Evolutionary conservation across 345 rosid species (phyloP), one percentile per base, ranked within the genome.

Genomic region (Gynandropsis gynandra): DNA sequence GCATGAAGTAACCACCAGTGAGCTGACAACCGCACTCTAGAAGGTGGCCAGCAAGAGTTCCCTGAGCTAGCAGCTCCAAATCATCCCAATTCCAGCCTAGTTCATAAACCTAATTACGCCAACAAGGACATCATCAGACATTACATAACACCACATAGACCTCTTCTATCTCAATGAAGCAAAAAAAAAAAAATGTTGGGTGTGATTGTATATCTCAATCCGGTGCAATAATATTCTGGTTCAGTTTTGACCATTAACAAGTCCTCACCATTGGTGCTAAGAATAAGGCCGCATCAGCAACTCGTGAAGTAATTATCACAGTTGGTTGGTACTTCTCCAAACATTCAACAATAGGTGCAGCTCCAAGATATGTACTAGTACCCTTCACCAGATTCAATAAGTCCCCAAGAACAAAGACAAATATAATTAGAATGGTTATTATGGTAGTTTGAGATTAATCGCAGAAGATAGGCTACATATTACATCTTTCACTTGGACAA

Each of bases 1-100:
- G 97, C 95, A 86, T 83, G 83, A 81, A 89, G 76, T 86, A 89
- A 62, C 97, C 97, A 52, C 95, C 95, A n/a, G 90, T 89, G 38
- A 89, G 90, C 69, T 89, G 97, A 70, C 94, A 86, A 63, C 97
- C 95, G 29, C 97, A 89, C 73, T 89, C 97, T 47, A 89, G 63
- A 68, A 83, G 94, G 59, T 89, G 97, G 45, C 97, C 90, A 49
- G 88, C 94, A 52, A 89, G 69, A 62, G 86, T 65, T 64, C 97
- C 97, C 70, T 86, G 94, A 14, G 94, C 94, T 59, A 89, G 80
- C 70, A 61, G 68, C 63, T 76, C 69, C 41, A 86, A 64, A 54
- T 86, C 87, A 70, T 86, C 74, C 95, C 94, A 89, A 34, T 86
- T 81, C 97, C 97, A 89, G 31, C 97, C 95, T 50, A 86, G 69